Conservation (phyloP, 2,329 filamentous ascomycete genomes). For the Spiromastix sp. region DNA sequence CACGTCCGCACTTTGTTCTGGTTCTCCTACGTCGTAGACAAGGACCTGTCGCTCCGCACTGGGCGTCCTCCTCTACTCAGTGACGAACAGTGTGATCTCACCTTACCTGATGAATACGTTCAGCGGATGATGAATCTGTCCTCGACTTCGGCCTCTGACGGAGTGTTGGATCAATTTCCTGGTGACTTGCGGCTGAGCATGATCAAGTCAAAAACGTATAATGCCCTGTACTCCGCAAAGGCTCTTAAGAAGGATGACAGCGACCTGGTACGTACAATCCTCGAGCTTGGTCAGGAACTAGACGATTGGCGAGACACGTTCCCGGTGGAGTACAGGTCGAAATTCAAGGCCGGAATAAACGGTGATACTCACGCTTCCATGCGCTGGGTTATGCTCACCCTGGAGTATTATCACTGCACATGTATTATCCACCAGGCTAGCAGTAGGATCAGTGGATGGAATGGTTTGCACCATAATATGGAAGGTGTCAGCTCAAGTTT, state of each 20-base stretch:
- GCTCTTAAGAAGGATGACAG: conserved; percentile 43
- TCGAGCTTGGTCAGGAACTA: conserved; percentile 47
- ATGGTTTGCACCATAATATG: conserved; percentile 25
- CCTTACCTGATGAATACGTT: conserved; percentile 35
- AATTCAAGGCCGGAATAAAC: conserved; percentile 18
- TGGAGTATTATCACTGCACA: conserved; percentile 48
- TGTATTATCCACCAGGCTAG: conserved; percentile 47
- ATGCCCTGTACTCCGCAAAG: conserved; percentile 40
- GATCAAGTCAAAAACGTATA: conserved; percentile 43
- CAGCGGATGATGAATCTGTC: conserved; percentile 17
- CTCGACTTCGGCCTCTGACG: conserved; percentile 10
- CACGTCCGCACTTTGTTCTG: conserved; percentile 41
- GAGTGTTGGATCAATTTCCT: conserved; percentile 29
- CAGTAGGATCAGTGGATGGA: conserved; percentile 39
- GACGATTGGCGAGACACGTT: conserved; percentile 46
- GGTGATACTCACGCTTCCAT: conserved; percentile 31
- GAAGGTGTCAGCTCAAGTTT: conserved; percentile 44
- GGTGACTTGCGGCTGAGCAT: conserved; percentile 41
- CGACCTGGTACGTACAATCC: conserved; percentile 44
- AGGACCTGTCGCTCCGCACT: conserved; percentile 44
- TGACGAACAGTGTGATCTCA: conserved; percentile 45
- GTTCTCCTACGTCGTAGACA: conserved; percentile 46
- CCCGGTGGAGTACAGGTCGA: conserved; percentile 36
- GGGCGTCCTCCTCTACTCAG: conserved; percentile 43
- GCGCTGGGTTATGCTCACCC: conserved; percentile 38